phyloP scores from a whole-genome alignment of 2,329 filamentous ascomycete genomes.

The Ramularia collo-cygni region DNA sequence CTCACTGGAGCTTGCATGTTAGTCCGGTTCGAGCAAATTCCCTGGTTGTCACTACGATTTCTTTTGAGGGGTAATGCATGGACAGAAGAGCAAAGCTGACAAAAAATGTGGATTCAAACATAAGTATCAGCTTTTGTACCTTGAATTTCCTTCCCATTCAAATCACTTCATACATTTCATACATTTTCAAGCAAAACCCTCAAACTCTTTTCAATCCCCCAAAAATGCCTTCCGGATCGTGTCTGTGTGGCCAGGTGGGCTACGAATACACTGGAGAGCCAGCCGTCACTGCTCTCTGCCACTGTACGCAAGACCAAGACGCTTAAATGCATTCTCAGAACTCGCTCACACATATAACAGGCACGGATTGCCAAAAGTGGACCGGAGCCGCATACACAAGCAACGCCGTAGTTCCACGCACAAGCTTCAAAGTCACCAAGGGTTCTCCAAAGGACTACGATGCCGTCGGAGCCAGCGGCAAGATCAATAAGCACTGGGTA shows the following conservation, averaged over 20 bases:
- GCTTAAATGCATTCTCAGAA: slow-evolving; percentile 16
- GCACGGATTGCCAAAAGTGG: slow-evolving; percentile 49
- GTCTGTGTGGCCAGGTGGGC: slow-evolving; percentile 25
- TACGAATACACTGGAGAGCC: slow-evolving; percentile 27
- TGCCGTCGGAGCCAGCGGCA: slow-evolving; percentile 43
- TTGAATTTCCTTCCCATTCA: background rate
- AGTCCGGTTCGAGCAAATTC: background rate
- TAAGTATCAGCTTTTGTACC: slow-evolving; percentile 1
- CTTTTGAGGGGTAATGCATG: background rate
- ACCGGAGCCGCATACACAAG: slow-evolving; percentile 50
- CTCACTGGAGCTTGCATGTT: background rate
- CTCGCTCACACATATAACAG: background rate
- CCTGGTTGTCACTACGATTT: background rate
- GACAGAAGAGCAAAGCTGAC: background rate
- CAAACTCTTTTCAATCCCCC: background rate
- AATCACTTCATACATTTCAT: background rate
- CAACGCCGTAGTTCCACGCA: slow-evolving; percentile 46
- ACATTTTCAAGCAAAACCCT: background rate
- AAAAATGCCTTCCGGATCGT: slow-evolving; percentile 5
- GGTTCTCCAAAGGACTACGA: slow-evolving; percentile 46
- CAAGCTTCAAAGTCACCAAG: slow-evolving; percentile 44
- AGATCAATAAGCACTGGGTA: slow-evolving; percentile 47
- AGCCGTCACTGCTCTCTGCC: slow-evolving; percentile 40
- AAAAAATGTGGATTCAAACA: background rate
- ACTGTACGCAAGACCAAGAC: slow-evolving; percentile 27